These are phyloP conservation scores for Tuber borchii DNA, from an alignment of 495 filamentous ascomycete species.

Conservation along the genomic window DNA sequence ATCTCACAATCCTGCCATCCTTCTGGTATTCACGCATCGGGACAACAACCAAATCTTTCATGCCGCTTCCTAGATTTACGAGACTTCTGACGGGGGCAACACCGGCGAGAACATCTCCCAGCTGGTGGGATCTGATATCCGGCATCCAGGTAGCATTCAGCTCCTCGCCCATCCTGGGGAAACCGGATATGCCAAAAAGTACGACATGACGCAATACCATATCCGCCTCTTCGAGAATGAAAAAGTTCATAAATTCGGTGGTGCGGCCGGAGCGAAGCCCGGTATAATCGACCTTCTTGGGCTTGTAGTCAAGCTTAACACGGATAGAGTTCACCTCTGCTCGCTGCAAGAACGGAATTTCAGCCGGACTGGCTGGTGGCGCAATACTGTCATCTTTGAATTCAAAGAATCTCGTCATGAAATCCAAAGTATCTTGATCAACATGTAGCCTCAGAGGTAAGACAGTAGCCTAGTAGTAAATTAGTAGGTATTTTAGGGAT, in stretches of 20 bases:
- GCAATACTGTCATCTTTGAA: slow-evolving; percentile 74
- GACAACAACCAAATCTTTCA: slow-evolving; percentile 77
- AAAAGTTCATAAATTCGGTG: slow-evolving; percentile 98
- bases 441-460: slow-evolving; percentile 88
- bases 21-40: slow-evolving; percentile 89
- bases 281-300: slow-evolving; percentile 89
- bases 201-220: slow-evolving; percentile 84
- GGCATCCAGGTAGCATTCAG: slow-evolving; percentile 97
- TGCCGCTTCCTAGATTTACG: slow-evolving; percentile 80
- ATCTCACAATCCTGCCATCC: slow-evolving; percentile 85
- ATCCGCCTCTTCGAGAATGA: slow-evolving; percentile 80
- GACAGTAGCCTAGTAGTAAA: slow-evolving; percentile 55
- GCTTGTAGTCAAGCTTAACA: slow-evolving; percentile 91
- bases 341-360: slow-evolving; percentile 83
- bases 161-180: slow-evolving; percentile 76
- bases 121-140: slow-evolving; percentile 82
- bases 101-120: slow-evolving; percentile 80
- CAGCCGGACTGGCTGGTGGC: slow-evolving; percentile 51
- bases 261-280: slow-evolving; percentile 96
- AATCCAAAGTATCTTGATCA: slow-evolving; percentile 96
- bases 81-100: slow-evolving; percentile 83
- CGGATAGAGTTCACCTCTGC: slow-evolving; percentile 77
- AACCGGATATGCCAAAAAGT: slow-evolving; percentile 83
- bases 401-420: slow-evolving; percentile 93
- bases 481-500: slow-evolving; percentile 25